Evolutionary conservation across 2,329 filamentous ascomycete species (phyloP), one percentile per base, ranked within the genome.

Genomic region (Trichoderma breve): DNA sequence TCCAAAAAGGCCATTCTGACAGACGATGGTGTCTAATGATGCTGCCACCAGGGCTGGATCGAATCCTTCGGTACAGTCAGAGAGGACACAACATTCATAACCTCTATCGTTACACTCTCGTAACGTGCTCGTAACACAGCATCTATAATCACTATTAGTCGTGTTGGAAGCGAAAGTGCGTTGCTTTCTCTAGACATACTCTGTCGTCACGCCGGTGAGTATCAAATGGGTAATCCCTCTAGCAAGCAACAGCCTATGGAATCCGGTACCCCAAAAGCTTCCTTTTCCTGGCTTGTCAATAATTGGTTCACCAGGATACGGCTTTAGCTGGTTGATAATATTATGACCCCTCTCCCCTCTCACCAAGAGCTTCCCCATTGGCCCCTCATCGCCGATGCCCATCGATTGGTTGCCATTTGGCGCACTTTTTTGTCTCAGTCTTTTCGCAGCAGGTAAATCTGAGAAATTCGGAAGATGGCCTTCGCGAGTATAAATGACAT

Each of bases 221-320:
- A 69, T 34, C n/a, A 69, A 51, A n/a, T 69, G 66, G 1, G 66
- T 69, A 9, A 69, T 61, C 4, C 66, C 66, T 21, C 66, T 47
- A 15, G 66, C 66, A 32, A 69, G 26, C n/a, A 69, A 18, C 36
- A 61, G 6, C 21, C 66, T 58, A 34, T 69, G 55, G 15, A 69
- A 32, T 9, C 39, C 36, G 9, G 66, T 69, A 1, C 66, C 36
- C 66, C 66, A 69, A 34, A 69, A 69, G n/a, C 55, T 69, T 14
- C 66, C 66, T 14, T 61, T 69, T 11, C 66, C 66, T 26, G 55
- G 55, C 3, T 69, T 69, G 21, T 69, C 66, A 15, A 69, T 32
- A 18, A 69, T 34, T 28, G 34, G 28, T 12, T 69, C 66, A 4
- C 36, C 55, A 51, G 34, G 6, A 32, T 34, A 1, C 9, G 66